These are phyloP conservation scores for Suillus ampliporus DNA, from an alignment of 768 basidiomycete genomes.

Conservation along the genomic window DNA sequence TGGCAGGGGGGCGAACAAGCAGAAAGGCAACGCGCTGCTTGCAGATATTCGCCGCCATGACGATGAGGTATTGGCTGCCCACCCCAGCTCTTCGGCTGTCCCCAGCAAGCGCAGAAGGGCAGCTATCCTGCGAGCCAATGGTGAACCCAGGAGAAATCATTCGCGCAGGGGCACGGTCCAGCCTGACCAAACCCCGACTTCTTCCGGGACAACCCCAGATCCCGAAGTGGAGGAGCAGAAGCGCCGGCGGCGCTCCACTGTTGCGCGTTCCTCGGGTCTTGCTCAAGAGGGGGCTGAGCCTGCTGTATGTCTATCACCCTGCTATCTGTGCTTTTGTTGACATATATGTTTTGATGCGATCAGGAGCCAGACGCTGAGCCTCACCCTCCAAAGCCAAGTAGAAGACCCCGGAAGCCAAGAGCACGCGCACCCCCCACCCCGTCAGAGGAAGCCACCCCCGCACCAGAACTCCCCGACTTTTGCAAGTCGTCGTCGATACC, in stretches of 20 bases:
- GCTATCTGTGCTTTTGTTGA: neutral
- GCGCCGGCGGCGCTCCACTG: constrained; percentile 45
- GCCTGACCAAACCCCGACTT: constrained; percentile 53
- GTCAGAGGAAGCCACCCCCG: constrained; percentile 29
- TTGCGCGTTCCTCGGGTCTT: constrained; percentile 34
- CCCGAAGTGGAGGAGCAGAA: constrained; percentile 67
- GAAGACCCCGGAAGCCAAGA: constrained; percentile 38
- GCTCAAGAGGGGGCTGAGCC: constrained; percentile 36
- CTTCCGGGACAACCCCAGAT: constrained; percentile 58
- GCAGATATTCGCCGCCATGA: constrained; percentile 84
- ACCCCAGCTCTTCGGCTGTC: constrained; percentile 29
- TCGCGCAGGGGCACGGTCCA: constrained; percentile 50
- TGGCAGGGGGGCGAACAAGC: constrained; percentile 62
- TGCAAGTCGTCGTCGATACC: constrained; percentile 37
- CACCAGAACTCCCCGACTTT: constrained; percentile 25
- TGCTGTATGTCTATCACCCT: neutral
- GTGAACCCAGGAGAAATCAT: constrained; percentile 40
- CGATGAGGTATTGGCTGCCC: constrained; percentile 40
- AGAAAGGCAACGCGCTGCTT: constrained; percentile 82
- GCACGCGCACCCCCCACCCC: constrained; percentile 28
- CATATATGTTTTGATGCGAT: neutral
- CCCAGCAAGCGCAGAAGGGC: constrained; percentile 48
- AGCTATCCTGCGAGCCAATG: constrained; percentile 31
- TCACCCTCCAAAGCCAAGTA: constrained; percentile 38
- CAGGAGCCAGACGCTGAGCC: constrained; percentile 33